Evolutionary conservation across 1,284 basidiomycete species (phyloP).

Genomic region (Sanghuangporus weigelae): DNA sequence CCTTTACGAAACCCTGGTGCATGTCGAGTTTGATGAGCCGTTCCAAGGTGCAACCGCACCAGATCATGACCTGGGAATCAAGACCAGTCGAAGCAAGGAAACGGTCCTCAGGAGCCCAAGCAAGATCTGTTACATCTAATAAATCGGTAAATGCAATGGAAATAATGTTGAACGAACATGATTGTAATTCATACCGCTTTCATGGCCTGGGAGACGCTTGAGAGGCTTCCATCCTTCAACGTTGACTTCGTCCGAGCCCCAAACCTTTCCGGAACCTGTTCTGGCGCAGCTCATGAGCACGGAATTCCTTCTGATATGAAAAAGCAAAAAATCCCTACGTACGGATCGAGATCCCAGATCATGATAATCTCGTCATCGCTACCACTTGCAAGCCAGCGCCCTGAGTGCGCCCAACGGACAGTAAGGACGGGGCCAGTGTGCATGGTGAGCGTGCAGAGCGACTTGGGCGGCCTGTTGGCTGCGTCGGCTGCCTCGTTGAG

Average conservation of each 20-base stretch:
- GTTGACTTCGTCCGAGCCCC: slow-evolving; percentile 90
- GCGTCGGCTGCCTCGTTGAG: slow-evolving; percentile 67
- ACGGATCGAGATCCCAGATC: slow-evolving; percentile 98
- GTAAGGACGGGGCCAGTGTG: slow-evolving; percentile 93
- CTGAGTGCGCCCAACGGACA: slow-evolving; percentile 95
- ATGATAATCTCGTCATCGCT: slow-evolving; percentile 95
- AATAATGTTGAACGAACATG: too few relatives aligned
- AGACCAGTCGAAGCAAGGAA: slow-evolving; percentile 93
- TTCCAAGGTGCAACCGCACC: slow-evolving; percentile 88
- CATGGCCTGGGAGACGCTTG: slow-evolving; percentile 88
- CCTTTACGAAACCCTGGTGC: slow-evolving; percentile 97
- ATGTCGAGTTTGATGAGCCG: slow-evolving; percentile 78
- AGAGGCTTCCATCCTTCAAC: slow-evolving; percentile 97
- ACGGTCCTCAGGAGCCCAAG: slow-evolving; percentile 89
- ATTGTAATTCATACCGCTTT: slow-evolving; percentile 61
- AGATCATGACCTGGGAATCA: slow-evolving; percentile 88
- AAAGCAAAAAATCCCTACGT: slow-evolving; percentile 28
- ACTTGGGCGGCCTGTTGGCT: slow-evolving; percentile 78
- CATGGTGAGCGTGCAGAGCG: slow-evolving; percentile 87
- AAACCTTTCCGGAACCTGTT: slow-evolving; percentile 77
- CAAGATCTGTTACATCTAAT: slow-evolving; percentile 90
- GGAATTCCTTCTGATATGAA: neutral
- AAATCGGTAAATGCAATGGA: slow-evolving; percentile 6
- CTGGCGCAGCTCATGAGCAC: slow-evolving; percentile 32
- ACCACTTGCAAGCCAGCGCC: slow-evolving; percentile 91